Conservation (phyloP, 139 green algal species). For the Auxenochlorella pyrenoidosa region DNA sequence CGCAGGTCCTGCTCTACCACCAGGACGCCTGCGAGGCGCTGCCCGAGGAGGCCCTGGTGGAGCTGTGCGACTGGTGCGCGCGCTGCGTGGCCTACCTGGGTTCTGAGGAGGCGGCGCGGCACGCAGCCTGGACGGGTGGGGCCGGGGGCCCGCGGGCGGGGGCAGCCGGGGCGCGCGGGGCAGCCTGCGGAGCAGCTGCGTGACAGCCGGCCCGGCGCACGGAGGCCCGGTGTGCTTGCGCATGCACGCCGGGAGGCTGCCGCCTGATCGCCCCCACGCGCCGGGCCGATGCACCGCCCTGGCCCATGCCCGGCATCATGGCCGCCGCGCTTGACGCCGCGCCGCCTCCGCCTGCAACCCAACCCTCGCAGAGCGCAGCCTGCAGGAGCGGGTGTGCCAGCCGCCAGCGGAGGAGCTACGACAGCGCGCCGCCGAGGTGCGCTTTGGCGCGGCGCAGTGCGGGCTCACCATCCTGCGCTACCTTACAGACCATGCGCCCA, state of each 20-base stretch:
- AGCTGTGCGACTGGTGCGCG: slow-evolving; percentile 80
- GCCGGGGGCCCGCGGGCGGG: neutral
- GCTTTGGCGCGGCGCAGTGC: slow-evolving; percentile 72
- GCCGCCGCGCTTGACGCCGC: no score
- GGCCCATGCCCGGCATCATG: no score
- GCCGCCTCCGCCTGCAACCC: neutral
- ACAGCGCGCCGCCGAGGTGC: slow-evolving; percentile 64
- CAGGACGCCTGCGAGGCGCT: slow-evolving; percentile 62
- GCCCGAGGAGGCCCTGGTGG: slow-evolving; percentile 76
- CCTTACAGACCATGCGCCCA: slow-evolving; percentile 75
- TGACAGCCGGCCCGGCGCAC: no score
- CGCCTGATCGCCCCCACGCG: neutral
- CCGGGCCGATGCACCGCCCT: no score
- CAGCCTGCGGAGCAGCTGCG: no score
- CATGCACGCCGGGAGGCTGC: no score
- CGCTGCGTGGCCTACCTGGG: slow-evolving; percentile 77
- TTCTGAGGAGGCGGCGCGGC: slow-evolving; percentile 20
- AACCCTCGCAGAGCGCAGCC: slow-evolving; percentile 35
- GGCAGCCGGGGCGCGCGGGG: no score
- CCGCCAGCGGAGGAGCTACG: slow-evolving; percentile 70
- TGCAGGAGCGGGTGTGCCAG: slow-evolving; percentile 58
- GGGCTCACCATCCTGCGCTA: slow-evolving; percentile 82
- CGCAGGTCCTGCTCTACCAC: slow-evolving; percentile 76
- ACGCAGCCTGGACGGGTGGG: slow-evolving; percentile 32
- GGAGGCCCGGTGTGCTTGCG: no score